These are phyloP conservation scores for Cordyceps cateniannulata DNA, from an alignment of 2,329 filamentous ascomycete species.

Conservation along the genomic window DNA sequence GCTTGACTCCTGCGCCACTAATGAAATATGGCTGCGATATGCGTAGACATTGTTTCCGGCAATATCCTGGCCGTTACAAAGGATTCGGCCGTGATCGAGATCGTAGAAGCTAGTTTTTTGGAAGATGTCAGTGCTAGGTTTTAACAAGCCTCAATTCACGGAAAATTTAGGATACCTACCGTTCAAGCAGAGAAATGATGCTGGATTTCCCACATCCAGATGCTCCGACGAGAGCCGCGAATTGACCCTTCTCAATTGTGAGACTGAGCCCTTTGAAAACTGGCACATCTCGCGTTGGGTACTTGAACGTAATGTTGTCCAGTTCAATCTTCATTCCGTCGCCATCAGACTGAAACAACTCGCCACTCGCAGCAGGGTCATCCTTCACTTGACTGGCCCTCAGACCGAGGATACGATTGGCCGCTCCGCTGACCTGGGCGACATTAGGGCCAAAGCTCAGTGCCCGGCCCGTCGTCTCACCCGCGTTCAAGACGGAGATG, in stretches of 20 bases:
- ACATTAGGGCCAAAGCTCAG: conserved; percentile 62
- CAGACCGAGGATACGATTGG: conserved; percentile 52
- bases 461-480: conserved; percentile 59
- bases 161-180: conserved; percentile 13
- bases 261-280: conserved; percentile 58
- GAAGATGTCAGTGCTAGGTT: background rate
- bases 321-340: conserved; percentile 52
- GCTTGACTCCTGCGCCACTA: conserved; percentile 69
- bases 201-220: conserved; percentile 69
- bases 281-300: conserved; percentile 49
- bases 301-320: conserved; percentile 51
- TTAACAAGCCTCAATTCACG: background rate
- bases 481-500: conserved; percentile 61
- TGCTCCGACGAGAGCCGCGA: conserved; percentile 63
- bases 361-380: conserved; percentile 22
- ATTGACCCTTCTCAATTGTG: conserved; percentile 61
- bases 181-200: conserved; percentile 58
- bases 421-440: conserved; percentile 50
- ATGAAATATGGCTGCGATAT: conserved; percentile 59
- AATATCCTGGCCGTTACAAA: conserved; percentile 57
- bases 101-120: conserved; percentile 60
- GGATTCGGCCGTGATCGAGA: conserved; percentile 54
- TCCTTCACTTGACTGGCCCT: conserved; percentile 36
- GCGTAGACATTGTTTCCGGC: conserved; percentile 48
- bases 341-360: conserved; percentile 20